Percentiles rank a stretch among this genome's conserved stretches.
phyloP scores from a whole-genome alignment of 495 filamentous ascomycete genomes.

The Trichoderma erinaceum region DNA sequence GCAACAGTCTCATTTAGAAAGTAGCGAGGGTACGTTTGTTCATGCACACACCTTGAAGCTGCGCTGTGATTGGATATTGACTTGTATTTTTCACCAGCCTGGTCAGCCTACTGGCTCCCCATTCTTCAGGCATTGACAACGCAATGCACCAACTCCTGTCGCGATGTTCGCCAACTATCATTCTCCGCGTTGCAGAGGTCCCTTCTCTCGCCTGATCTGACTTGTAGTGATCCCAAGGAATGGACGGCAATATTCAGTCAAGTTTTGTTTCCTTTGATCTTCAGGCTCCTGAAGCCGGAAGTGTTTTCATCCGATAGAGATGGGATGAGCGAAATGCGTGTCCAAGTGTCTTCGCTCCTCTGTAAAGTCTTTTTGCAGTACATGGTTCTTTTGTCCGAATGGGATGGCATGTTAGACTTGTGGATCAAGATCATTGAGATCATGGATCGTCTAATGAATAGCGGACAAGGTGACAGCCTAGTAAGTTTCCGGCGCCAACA shows the following conservation, averaged over 20 bases:
- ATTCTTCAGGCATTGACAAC: constrained; percentile 82
- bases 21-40: constrained; percentile 59
- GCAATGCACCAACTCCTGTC: constrained; percentile 92
- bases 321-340: constrained; percentile 93
- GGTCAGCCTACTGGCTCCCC: constrained; percentile 96
- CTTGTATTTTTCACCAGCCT: constrained; percentile 52
- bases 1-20: constrained; percentile 86
- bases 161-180: constrained; percentile 84
- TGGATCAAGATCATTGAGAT: constrained; percentile 92
- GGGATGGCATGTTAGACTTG: constrained; percentile 87
- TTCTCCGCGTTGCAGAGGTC: constrained; percentile 82
- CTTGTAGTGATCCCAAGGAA: constrained; percentile 71
- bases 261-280: constrained; percentile 91
- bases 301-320: constrained; percentile 86
- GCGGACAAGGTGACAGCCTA: constrained; percentile 83
- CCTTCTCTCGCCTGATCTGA: constrained; percentile 72
- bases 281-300: constrained; percentile 85
- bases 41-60: background rate
- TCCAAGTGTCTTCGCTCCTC: constrained; percentile 83
- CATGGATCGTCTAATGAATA: constrained; percentile 95
- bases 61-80: constrained; percentile 13
- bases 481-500: constrained; percentile 44
- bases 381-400: constrained; percentile 72
- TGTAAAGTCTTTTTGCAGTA: constrained; percentile 97
- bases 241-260: constrained; percentile 94